These are phyloP conservation scores for Chiua virens DNA, from an alignment of 768 basidiomycete genomes.

Conservation along the genomic window DNA sequence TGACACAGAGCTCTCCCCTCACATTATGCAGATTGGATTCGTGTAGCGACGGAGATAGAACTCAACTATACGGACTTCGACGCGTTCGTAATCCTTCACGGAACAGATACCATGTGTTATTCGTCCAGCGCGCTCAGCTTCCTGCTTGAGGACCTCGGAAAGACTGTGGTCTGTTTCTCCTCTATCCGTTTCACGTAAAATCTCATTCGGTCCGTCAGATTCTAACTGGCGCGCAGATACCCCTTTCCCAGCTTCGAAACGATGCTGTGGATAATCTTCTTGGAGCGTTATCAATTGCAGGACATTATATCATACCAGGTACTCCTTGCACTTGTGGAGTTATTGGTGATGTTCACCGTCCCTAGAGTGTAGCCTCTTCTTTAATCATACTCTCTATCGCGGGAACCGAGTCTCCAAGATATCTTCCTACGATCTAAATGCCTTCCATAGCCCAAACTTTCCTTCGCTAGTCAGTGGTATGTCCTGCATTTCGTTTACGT, in stretches of 20 bases:
- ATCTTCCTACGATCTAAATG: slow-evolving; percentile 80
- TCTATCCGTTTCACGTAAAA: not conserved
- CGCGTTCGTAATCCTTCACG: slow-evolving; percentile 88
- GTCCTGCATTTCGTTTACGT: not conserved
- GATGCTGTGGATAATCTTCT: slow-evolving; percentile 93
- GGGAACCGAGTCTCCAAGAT: slow-evolving; percentile 83
- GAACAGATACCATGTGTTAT: slow-evolving; percentile 91
- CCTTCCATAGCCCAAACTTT: slow-evolving; percentile 86
- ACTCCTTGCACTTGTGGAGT: slow-evolving; percentile 8
- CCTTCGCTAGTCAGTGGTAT: slow-evolving; percentile 76
- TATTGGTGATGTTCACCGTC: not conserved
- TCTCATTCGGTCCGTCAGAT: slow-evolving; percentile 51
- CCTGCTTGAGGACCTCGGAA: slow-evolving; percentile 88
- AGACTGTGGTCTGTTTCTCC: slow-evolving; percentile 66
- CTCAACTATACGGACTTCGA: slow-evolving; percentile 86
- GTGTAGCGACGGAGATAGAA: slow-evolving; percentile 89
- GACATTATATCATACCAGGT: slow-evolving; percentile 92
- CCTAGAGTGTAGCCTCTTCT: slow-evolving; percentile 84
- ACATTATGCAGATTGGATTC: slow-evolving; percentile 71
- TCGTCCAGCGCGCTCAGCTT: slow-evolving; percentile 88
- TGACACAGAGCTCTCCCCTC: not conserved
- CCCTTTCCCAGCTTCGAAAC: slow-evolving; percentile 86
- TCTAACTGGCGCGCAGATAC: slow-evolving; percentile 91
- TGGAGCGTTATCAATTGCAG: slow-evolving; percentile 85
- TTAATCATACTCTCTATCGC: slow-evolving; percentile 85